Conservation (phyloP, 768 basidiomycete species). For the Rossbeevera mucosa region DNA sequence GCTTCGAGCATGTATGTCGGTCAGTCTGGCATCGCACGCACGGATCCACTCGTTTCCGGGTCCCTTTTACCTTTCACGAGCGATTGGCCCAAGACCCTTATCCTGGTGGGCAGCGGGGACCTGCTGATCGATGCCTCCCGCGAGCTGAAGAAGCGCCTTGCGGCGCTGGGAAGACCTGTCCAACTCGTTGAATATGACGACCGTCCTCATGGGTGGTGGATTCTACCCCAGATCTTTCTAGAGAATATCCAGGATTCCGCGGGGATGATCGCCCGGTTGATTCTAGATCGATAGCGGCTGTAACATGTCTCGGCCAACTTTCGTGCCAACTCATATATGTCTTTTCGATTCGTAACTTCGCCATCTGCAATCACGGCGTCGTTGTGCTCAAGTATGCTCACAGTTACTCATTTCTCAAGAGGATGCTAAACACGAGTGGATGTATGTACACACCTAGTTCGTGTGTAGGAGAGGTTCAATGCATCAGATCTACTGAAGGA, state of each 20-base stretch:
- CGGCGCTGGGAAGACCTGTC: background rate
- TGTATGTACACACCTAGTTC: no score
- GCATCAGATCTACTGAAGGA: no score
- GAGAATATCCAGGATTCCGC: constrained; percentile 9
- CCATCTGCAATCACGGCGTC: no score
- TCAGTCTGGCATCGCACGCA: constrained; percentile 2
- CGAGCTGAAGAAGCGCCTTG: constrained; percentile 8
- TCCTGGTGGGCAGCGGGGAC: constrained; percentile 19
- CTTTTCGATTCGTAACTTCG: background rate
- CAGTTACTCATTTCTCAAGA: background rate
- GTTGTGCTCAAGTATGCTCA: background rate
- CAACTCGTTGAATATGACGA: constrained; percentile 25
- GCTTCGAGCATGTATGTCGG: constrained; percentile 7
- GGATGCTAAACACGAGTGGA: background rate
- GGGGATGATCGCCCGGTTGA: constrained; percentile 10
- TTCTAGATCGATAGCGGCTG: background rate
- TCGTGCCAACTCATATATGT: background rate
- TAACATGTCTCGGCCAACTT: background rate
- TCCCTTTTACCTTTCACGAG: constrained; percentile 9
- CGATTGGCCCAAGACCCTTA: constrained; percentile 21
- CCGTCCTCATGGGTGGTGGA: constrained; percentile 23
- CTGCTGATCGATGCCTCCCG: constrained; percentile 9
- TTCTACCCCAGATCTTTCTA: constrained; percentile 11
- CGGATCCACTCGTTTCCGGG: constrained; percentile 19
- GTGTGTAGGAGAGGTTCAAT: no score